Conservation (phyloP, 768 basidiomycete species). For the Rhizopogon vesiculosus region DNA sequence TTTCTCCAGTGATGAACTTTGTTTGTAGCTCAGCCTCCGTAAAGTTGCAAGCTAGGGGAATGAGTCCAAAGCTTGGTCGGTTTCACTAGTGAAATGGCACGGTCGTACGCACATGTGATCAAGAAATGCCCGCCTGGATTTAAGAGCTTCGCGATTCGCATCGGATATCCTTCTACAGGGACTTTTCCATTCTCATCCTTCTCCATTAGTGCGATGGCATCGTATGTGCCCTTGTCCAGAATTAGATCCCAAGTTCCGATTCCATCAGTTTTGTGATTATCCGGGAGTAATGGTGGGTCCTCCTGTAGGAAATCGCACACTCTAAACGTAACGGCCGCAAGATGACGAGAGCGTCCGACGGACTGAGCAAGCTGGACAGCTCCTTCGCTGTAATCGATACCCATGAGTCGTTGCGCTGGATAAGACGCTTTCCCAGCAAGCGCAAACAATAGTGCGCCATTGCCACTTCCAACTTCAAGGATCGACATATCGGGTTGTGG, state of each 20-base stretch:
- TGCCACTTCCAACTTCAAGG: conserved; percentile 79
- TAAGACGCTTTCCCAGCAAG: conserved; percentile 63
- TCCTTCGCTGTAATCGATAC: conserved; percentile 75
- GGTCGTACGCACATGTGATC: conserved; percentile 65
- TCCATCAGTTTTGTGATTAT: conserved; percentile 5
- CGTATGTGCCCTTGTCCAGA: conserved; percentile 86
- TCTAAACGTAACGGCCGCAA: conserved; percentile 45
- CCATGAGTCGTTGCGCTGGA: conserved; percentile 42
- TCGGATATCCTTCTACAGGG: conserved; percentile 58
- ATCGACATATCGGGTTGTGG: conserved; percentile 42
- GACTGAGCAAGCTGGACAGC: conserved; percentile 60
- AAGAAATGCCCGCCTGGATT: conserved; percentile 67
- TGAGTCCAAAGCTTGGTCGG: not conserved
- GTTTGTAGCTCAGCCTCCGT: conserved; percentile 69
- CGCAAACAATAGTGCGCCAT: conserved; percentile 71
- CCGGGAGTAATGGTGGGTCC: conserved; percentile 33
- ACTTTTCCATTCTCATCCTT: conserved; percentile 49
- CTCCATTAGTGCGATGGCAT: conserved; percentile 72
- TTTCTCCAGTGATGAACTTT: conserved; percentile 43
- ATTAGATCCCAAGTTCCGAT: conserved; percentile 60
- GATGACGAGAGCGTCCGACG: conserved; percentile 44
- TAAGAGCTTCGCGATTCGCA: conserved; percentile 49
- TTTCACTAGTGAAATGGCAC: not conserved
- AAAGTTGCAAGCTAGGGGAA: conserved; percentile 68
- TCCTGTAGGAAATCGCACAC: conserved; percentile 63